Conservation (phyloP, 177 flowering plant species). For the Vitis hybrid region DNA sequence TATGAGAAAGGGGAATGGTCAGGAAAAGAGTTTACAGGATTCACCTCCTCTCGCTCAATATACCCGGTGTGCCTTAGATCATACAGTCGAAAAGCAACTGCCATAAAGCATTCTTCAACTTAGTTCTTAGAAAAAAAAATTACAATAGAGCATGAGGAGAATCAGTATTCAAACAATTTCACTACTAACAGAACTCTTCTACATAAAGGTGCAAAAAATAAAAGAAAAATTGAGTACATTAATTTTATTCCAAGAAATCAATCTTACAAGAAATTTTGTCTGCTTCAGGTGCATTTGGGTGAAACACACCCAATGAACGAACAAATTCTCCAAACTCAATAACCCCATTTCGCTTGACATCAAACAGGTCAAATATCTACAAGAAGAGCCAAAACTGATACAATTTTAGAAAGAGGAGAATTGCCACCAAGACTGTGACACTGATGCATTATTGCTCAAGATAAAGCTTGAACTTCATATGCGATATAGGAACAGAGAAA, state of each 20-base stretch:
- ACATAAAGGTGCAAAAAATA: neutral
- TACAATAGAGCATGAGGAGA: neutral
- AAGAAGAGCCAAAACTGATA: neutral
- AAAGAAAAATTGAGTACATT: neutral
- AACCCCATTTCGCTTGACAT: slow-evolving; percentile 55
- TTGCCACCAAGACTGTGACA: neutral
- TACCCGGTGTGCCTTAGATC: slow-evolving; percentile 54
- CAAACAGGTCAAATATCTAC: slow-evolving; percentile 62
- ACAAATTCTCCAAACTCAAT: slow-evolving; percentile 71
- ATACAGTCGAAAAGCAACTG: slow-evolving; percentile 65
- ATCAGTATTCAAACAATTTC: neutral
- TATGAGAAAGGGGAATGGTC: neutral
- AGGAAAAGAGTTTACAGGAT: neutral
- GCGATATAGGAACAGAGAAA: no score
- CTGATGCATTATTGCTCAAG: no score
- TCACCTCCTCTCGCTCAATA: slow-evolving; percentile 61
- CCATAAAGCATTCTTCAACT: slow-evolving; percentile 8
- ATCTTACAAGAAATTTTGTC: slow-evolving; percentile 49
- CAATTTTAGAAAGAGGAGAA: neutral
- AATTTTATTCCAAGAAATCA: neutral
- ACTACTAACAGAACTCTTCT: neutral
- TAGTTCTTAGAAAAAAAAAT: neutral
- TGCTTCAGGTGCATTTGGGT: slow-evolving; percentile 45
- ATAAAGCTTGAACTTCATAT: no score
- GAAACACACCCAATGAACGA: slow-evolving; percentile 56